A percentile compares a stretch with the other conserved stretches of the same genome.
Conservation (phyloP, 352 stramenopile genomes). For the Thraustotheca clavata region DNA sequence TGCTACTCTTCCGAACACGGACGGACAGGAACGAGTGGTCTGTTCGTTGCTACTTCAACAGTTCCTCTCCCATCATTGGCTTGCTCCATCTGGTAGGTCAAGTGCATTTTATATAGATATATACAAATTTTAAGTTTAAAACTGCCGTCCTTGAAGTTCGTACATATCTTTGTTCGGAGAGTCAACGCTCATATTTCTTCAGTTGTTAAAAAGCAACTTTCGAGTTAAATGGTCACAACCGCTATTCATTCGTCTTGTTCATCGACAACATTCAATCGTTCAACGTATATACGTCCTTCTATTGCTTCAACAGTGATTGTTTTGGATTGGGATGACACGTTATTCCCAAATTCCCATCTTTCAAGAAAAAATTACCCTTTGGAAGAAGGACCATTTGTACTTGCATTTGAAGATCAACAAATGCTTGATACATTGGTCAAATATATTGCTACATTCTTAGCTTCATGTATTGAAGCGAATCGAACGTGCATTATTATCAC, state of each 20-base stretch:
- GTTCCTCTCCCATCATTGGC: neutral
- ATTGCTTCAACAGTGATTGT: constrained; percentile 37
- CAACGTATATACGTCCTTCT: neutral
- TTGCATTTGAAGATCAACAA: constrained; percentile 28
- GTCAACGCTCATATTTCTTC: neutral
- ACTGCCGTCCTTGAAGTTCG: neutral
- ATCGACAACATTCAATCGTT: neutral
- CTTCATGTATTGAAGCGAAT: constrained; percentile 9
- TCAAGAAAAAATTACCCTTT: constrained; percentile 52
- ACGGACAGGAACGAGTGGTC: neutral
- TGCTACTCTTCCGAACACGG: neutral
- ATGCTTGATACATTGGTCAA: neutral
- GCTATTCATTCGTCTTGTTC: too few species aligned
- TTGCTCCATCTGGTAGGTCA: neutral
- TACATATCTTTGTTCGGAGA: constrained; percentile 2
- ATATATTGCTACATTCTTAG: constrained; percentile 6
- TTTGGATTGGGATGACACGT: constrained; percentile 76
- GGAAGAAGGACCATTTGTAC: constrained; percentile 34
- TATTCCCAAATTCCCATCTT: constrained; percentile 66
- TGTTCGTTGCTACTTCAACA: constrained; percentile 1
- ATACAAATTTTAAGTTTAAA: neutral
- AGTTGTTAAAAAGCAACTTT: neutral
- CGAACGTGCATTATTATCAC: constrained; percentile 41
- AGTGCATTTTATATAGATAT: neutral
- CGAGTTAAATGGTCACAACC: neutral